A percentile compares a stretch with the other conserved stretches of the same genome.
Conservation (phyloP, 1,139 yeast genomes). For the Yamadazyma dendronema region DNA sequence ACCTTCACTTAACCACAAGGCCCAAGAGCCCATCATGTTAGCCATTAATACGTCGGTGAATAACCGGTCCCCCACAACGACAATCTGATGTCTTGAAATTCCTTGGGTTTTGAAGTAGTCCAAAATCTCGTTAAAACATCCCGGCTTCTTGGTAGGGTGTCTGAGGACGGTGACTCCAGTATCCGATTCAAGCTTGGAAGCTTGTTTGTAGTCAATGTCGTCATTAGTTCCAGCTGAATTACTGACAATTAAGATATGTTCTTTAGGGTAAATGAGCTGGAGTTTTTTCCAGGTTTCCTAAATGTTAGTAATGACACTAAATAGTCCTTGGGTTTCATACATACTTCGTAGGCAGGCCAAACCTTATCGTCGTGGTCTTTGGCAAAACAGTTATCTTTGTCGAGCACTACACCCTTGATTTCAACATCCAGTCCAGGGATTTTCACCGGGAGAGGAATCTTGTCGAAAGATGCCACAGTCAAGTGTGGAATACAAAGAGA, state of each 20-base stretch:
- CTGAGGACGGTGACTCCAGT: constrained; percentile 78
- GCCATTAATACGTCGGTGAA: constrained; percentile 95
- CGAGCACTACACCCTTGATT: constrained; percentile 81
- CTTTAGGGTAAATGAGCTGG: constrained; percentile 56
- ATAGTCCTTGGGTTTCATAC: constrained; percentile 24
- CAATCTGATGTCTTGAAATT: constrained; percentile 58
- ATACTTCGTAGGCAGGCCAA: constrained; percentile 53
- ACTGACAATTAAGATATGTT: constrained; percentile 75
- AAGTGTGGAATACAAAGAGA: constrained; percentile 68
- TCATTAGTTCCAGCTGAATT: constrained; percentile 92
- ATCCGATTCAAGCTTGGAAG: constrained; percentile 56
- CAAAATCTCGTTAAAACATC: constrained; percentile 72
- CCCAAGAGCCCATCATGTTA: constrained; percentile 84
- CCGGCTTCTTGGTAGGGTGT: constrained; percentile 86
- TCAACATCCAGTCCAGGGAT: constrained; percentile 27
- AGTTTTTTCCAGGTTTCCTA: constrained; percentile 57
- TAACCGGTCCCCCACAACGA: constrained; percentile 85
- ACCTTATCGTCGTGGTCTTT: constrained; percentile 76
- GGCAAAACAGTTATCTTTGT: constrained; percentile 95
- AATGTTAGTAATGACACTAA: constrained; percentile 9
- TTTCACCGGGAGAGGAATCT: constrained; percentile 45
- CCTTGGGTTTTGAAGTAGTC: constrained; percentile 51
- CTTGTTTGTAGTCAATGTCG: constrained; percentile 62
- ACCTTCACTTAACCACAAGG: constrained; percentile 81
- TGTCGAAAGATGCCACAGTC: constrained; percentile 63